Evolutionary conservation across 2,329 filamentous ascomycete species (phyloP).

Genomic region (Epichloe hybrida): DNA sequence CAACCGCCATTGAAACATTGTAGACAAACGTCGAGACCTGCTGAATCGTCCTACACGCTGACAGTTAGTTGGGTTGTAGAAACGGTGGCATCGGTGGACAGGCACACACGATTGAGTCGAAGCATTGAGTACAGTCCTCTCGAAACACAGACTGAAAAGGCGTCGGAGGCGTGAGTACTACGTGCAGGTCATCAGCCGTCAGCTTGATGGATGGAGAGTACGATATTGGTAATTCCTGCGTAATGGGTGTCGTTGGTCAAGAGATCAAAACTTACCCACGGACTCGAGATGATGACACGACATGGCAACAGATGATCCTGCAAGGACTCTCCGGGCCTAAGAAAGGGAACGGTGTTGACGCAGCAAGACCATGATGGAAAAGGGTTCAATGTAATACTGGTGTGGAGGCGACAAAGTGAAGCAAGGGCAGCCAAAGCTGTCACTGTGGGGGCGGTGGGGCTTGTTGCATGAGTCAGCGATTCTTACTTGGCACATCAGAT

Average conservation of each 20-base stretch:
- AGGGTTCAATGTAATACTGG: background rate
- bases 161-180: slow-evolving; percentile 59
- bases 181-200: background rate
- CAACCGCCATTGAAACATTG: slow-evolving; percentile 97
- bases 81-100: slow-evolving; percentile 2
- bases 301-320: slow-evolving; percentile 17
- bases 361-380: background rate
- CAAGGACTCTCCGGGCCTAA: background rate
- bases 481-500: too few species aligned
- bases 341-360: background rate
- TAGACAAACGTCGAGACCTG: slow-evolving; percentile 84
- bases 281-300: slow-evolving; percentile 33
- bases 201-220: slow-evolving; percentile 5
- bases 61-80: background rate
- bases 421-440: slow-evolving; percentile 1
- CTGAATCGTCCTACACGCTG: slow-evolving; percentile 54
- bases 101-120: slow-evolving; percentile 68
- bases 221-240: background rate
- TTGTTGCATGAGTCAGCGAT: background rate
- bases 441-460: background rate
- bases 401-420: too few species aligned
- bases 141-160: slow-evolving; percentile 78
- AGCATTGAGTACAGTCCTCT: slow-evolving; percentile 96
- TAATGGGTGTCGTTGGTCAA: background rate
- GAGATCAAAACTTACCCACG: slow-evolving; percentile 20